Percentiles rank a stretch among this genome's conserved stretches.
These are phyloP conservation scores for Acacia pycnantha DNA, from an alignment of 331 rosid species.

Conservation along the genomic window DNA sequence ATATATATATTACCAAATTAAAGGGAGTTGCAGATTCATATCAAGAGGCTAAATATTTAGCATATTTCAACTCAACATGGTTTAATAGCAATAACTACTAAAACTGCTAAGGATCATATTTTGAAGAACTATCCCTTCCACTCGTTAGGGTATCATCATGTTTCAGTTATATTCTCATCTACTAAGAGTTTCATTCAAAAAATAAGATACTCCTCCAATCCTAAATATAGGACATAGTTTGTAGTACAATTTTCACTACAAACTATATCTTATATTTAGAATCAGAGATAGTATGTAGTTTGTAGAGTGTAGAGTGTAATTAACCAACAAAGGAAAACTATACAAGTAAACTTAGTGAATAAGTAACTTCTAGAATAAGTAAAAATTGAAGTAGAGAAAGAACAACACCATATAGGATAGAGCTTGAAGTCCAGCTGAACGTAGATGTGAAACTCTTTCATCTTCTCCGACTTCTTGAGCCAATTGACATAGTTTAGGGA, in stretches of 20 bases:
- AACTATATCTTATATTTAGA: too few species aligned
- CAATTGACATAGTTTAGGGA: slow-evolving; percentile 90
- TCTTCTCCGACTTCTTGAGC: slow-evolving; percentile 80
- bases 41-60: slow-evolving; percentile 22
- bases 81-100: not conserved
- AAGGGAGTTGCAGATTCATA: slow-evolving; percentile 1
- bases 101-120: slow-evolving; percentile 12
- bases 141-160: slow-evolving; percentile 13
- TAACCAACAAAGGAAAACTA: slow-evolving; percentile 21
- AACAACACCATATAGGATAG: slow-evolving; percentile 72
- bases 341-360: slow-evolving; percentile 6
- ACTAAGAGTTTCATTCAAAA: slow-evolving; percentile 10
- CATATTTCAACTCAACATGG: not conserved
- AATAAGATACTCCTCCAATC: too few species aligned
- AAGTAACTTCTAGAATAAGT: slow-evolving; percentile 3
- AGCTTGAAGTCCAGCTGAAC: slow-evolving; percentile 77
- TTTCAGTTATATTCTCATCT: not conserved
- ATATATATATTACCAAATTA: not conserved
- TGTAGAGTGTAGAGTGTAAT: slow-evolving; percentile 14
- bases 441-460: slow-evolving; percentile 63
- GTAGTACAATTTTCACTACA: too few species aligned
- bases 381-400: slow-evolving; percentile 27
- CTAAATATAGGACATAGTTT: too few species aligned
- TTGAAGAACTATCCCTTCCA: not conserved
- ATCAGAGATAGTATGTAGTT: too few species aligned